A percentile compares a stretch with the other conserved stretches of the same genome.
Evolutionary conservation across 768 basidiomycete species (phyloP).

Genomic region (Scleroderma bovista): DNA sequence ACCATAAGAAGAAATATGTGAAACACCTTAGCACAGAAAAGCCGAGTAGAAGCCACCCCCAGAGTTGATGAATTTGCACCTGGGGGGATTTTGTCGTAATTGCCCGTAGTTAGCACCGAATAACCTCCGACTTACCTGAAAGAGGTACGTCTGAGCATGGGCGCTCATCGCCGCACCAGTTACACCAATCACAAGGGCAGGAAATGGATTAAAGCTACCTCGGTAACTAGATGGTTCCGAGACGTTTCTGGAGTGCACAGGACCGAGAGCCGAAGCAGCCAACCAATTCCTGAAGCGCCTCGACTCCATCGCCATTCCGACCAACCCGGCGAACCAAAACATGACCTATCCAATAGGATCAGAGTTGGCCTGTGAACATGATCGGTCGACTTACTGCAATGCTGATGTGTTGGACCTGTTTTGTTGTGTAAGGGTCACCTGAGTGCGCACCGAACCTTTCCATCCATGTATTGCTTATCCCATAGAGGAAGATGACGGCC

Average conservation of each 20-base stretch:
- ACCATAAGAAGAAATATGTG: conserved; percentile 94
- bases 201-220: conserved; percentile 86
- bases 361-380: neutral
- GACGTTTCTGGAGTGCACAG: conserved; percentile 27
- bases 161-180: conserved; percentile 93
- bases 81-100: conserved; percentile 18
- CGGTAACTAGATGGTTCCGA: conserved; percentile 69
- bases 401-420: conserved; percentile 89
- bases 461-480: conserved; percentile 93
- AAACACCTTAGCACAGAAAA: conserved; percentile 77
- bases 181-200: conserved; percentile 88
- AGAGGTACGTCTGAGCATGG: conserved; percentile 86
- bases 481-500: conserved; percentile 80
- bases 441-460: conserved; percentile 83
- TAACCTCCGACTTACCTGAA: conserved; percentile 47
- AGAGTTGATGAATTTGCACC: conserved; percentile 86
- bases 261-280: conserved; percentile 41
- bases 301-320: conserved; percentile 89
- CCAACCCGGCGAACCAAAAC: conserved; percentile 91
- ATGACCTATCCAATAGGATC: conserved; percentile 49
- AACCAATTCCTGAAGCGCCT: conserved; percentile 69
- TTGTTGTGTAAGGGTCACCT: conserved; percentile 83
- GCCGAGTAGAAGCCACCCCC: conserved; percentile 82
- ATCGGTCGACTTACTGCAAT: conserved; percentile 64
- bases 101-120: neutral